Conservation (phyloP, 1,139 yeast genomes). For the Kodamaea derodonti region DNA sequence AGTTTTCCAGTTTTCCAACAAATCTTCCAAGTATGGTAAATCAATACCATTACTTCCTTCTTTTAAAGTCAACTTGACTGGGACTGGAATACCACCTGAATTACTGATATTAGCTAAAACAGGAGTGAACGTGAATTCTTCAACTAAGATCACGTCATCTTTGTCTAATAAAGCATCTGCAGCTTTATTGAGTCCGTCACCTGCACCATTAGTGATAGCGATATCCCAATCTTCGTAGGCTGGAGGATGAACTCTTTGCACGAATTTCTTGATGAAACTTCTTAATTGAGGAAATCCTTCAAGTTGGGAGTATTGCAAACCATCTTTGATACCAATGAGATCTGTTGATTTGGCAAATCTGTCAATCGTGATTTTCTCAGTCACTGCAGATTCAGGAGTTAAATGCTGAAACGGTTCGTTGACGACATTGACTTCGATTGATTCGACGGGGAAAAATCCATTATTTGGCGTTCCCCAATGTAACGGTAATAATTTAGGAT, state of each 20-base stretch:
- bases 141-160: slow-evolving; percentile 56
- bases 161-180: slow-evolving; percentile 53
- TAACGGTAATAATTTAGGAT: slow-evolving; percentile 43
- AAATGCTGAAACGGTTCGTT: slow-evolving; percentile 41
- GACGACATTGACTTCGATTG: slow-evolving; percentile 44
- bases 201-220: slow-evolving; percentile 60
- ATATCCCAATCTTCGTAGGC: slow-evolving; percentile 53
- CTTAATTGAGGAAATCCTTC: slow-evolving; percentile 42
- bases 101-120: slow-evolving; percentile 41
- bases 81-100: slow-evolving; percentile 48
- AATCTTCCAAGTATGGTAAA: slow-evolving; percentile 28
- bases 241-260: slow-evolving; percentile 44
- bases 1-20: slow-evolving; percentile 37
- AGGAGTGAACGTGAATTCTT: slow-evolving; percentile 63
- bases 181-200: slow-evolving; percentile 61
- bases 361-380: slow-evolving; percentile 15
- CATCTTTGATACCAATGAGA: slow-evolving; percentile 37
- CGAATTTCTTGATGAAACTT: slow-evolving; percentile 40
- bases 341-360: slow-evolving; percentile 24
- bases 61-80: slow-evolving; percentile 42
- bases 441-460: slow-evolving; percentile 56
- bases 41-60: slow-evolving; percentile 44
- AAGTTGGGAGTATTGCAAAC: slow-evolving; percentile 47
- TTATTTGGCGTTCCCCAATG: slow-evolving; percentile 58
- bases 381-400: slow-evolving; percentile 3